Evolutionary conservation across 2,329 filamentous ascomycete species (phyloP).

Genomic region (Drechslera avenae): DNA sequence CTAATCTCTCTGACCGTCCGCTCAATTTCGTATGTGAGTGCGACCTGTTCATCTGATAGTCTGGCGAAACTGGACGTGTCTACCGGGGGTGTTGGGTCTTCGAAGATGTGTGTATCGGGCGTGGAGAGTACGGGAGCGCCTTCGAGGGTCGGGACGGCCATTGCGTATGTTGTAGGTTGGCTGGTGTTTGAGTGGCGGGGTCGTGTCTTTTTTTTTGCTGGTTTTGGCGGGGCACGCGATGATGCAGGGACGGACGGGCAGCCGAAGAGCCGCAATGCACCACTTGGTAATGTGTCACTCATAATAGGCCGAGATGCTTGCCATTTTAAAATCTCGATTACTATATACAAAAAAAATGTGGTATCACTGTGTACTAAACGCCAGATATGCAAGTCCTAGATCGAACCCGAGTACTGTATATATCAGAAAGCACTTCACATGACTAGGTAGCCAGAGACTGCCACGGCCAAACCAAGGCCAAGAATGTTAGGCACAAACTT

Average conservation of each 20-base stretch:
- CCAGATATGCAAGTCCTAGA: slow-evolving; percentile 6
- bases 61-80: slow-evolving; percentile 40
- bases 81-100: slow-evolving; percentile 55
- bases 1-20: slow-evolving; percentile 78
- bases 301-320: slow-evolving; percentile 6
- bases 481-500: slow-evolving; percentile 32
- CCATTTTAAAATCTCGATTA: slow-evolving; percentile 1
- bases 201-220: slow-evolving; percentile 19
- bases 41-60: slow-evolving; percentile 71
- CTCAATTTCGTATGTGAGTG: slow-evolving; percentile 80
- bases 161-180: slow-evolving; percentile 20
- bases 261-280: slow-evolving; percentile 19
- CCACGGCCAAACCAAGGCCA: slow-evolving; percentile 24
- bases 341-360: slow-evolving; percentile 6
- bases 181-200: slow-evolving; percentile 21
- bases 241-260: slow-evolving; percentile 14
- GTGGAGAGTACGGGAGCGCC: slow-evolving; percentile 65
- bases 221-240: slow-evolving; percentile 15
- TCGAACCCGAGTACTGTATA: background rate
- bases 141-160: slow-evolving; percentile 35
- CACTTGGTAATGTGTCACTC: background rate
- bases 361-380: slow-evolving; percentile 7
- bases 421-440: slow-evolving; percentile 12
- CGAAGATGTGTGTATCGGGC: slow-evolving; percentile 65
- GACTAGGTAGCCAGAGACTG: slow-evolving; percentile 22